Conservation (phyloP, 2,329 filamentous ascomycete genomes). For the Annulohypoxylon truncatum region DNA sequence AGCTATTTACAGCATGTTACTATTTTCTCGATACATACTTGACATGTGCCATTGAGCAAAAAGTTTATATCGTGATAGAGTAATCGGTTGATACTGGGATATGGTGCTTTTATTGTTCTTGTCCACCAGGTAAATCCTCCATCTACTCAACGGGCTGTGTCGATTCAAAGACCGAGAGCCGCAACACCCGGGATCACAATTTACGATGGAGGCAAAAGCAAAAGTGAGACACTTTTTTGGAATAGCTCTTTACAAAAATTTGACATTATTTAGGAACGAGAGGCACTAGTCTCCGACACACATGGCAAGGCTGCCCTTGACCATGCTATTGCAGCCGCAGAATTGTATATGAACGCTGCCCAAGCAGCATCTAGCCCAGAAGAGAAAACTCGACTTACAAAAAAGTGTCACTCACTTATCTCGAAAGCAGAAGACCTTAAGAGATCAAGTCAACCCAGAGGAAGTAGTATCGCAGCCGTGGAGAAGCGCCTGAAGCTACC, state of each 20-base stretch:
- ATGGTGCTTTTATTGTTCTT: slow-evolving; percentile 18
- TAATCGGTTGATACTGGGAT: not conserved
- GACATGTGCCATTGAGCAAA: slow-evolving; percentile 3
- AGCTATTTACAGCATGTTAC: slow-evolving; percentile 6
- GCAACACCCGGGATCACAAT: not conserved
- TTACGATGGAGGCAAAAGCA: slow-evolving; percentile 60
- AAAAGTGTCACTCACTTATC: slow-evolving; percentile 77
- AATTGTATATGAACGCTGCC: slow-evolving; percentile 83
- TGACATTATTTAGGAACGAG: slow-evolving; percentile 59
- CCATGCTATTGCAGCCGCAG: slow-evolving; percentile 80
- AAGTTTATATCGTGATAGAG: not conserved
- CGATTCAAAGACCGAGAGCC: not conserved
- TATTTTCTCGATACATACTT: slow-evolving; percentile 11
- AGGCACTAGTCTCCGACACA: slow-evolving; percentile 58
- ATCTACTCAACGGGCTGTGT: not conserved
- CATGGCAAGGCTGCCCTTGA: slow-evolving; percentile 74
- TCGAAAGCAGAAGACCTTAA: slow-evolving; percentile 82
- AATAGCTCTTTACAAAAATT: not conserved
- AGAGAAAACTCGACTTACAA: slow-evolving; percentile 74
- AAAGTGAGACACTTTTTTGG: slow-evolving; percentile 49
- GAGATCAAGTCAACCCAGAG: slow-evolving; percentile 35
- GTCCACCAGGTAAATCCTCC: not conserved
- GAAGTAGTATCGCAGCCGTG: slow-evolving; percentile 39
- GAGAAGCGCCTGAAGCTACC: slow-evolving; percentile 50
- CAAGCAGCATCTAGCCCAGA: slow-evolving; percentile 67